Base-by-base conservation (phyloP, 345 rosid species). In the Lumnitzera littorea region DNA sequence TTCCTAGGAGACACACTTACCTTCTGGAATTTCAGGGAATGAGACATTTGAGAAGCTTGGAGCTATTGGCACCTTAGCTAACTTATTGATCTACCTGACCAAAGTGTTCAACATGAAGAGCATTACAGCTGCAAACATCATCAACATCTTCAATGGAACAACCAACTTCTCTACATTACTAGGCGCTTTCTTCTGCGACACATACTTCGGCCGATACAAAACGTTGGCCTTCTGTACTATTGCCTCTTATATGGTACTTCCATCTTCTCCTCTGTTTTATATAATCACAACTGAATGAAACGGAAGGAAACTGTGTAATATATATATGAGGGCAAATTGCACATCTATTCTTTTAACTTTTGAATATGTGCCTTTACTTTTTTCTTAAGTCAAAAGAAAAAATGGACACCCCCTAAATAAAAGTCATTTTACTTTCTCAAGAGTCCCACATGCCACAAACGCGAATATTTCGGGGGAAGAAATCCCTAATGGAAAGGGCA, bases 1-100 rank as follows among this genome's bases (percentile, higher is more conserved):
- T 36, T 36, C 43, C 43, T 36, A 36, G 43, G 43, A 36, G 43
- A 36, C 12, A 25, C 27, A 17, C 36, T 25, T 24, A 15, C 2
- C 17, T 61, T 15, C 13, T 17, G 16, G 24, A 2, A n/a, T 70
- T 62, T 36, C 77, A 74, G 84, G 84, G 63, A 91, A 91, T 68
- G 89, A 85, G 69, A 81, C 96, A 16, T 87, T 91, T 74, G 97
- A 91, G 91, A 91, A 88, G 84, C 76, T 87, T 29, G 97, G 96
- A 67, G 88, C 86, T 16, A 78, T 91, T 6, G 92, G 97, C 23
- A 87, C 95, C 2, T 60, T 91, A 25, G 76, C 91, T 13, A 91
- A 91, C 73, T 79, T 91, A 55, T 73, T 91, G 72, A 76, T 91
- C 48, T 91, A 91, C 63, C 78, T 91, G 14, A 88, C 97, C 3